Evolutionary conservation across 768 basidiomycete genomes (phyloP).

Genomic region (Boletus patriciae): DNA sequence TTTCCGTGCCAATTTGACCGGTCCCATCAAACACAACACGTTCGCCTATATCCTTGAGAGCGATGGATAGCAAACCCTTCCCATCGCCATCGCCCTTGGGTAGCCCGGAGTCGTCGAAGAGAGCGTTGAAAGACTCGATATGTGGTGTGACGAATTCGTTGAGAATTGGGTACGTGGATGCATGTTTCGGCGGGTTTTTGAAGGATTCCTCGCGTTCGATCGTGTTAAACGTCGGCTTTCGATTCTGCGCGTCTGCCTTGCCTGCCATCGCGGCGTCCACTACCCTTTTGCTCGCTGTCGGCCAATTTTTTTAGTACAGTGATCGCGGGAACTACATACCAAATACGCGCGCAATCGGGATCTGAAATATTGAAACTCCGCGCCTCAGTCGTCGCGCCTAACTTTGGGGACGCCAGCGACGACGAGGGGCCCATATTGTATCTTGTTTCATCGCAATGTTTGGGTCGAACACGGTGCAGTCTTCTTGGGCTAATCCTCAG

Average conservation of each 20-base stretch:
- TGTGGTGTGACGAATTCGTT: conserved; percentile 94
- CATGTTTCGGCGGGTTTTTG: conserved; percentile 66
- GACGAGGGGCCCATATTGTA: conserved; percentile 22
- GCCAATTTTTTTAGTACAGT: conserved; percentile 12
- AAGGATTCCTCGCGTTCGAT: conserved; percentile 77
- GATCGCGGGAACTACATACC: conserved; percentile 26
- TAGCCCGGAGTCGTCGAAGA: conserved; percentile 91
- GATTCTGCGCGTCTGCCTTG: conserved; percentile 39
- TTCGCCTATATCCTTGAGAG: conserved; percentile 80
- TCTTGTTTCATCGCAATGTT: conserved; percentile 53
- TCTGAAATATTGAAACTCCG: conserved; percentile 18
- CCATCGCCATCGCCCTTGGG: conserved; percentile 74
- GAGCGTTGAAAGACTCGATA: conserved; percentile 93
- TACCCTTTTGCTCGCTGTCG: background rate
- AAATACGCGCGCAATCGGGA: conserved; percentile 23
- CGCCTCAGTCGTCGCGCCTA: conserved; percentile 13
- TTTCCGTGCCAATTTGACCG: conserved; percentile 51
- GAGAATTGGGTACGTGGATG: conserved; percentile 73
- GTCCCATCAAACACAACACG: conserved; percentile 91
- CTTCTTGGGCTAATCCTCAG: conserved; percentile 68
- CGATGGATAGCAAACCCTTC: conserved; percentile 74
- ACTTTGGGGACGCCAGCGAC: conserved; percentile 23
- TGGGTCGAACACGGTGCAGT: conserved; percentile 47
- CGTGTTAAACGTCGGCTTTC: conserved; percentile 72
- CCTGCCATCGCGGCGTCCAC: conserved; percentile 47